Evolutionary conservation across 306 rosid species (phyloP), one percentile per base, ranked within the genome.

Genomic region (Trifolium subterraneum): DNA sequence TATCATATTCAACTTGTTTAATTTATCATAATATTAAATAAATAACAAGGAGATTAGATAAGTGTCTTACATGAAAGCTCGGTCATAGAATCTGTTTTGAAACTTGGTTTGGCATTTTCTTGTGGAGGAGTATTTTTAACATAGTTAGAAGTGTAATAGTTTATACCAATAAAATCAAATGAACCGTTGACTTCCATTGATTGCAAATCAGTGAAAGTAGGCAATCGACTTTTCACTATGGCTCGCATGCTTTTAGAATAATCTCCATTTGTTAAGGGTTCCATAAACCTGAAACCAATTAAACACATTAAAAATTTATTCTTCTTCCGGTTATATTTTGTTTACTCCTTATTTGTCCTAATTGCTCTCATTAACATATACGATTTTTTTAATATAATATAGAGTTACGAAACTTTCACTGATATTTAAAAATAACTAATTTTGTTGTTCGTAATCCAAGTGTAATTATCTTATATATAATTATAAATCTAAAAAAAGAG

Each of bases 111-210:
- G 18, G 27, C 77, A 41, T 71, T 55, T 8, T 55, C 65, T 7
- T 14, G 70, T 2, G 6, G 51, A 3, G 83, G 81, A n/a, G 7
- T 27, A 55, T 81, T 9, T 20, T 64, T 20, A 7, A 82, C 79
- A 51, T 82, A 90, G 14, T 64, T 76, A 9, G 88, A 11, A 3
- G 87, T 76, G 74, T 90, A 88, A 68, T 88, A 86, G 65, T 90
- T 90, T 8, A 90, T 15, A 10, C 90, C 92, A 56, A 90, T 52
- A 64, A 90, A 88, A 70, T 90, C 92, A 15, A 77, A 83, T 6
- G 96, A 88, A 13, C 85, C 93, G 12, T 35, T 84, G 0, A 90
- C 18, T 3, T 31, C 55, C 11, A 14, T 35, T 0, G 87, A 51
- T 74, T 90, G 75, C 16, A 51, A 58, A 36, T 56, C 10, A 0